These are phyloP conservation scores for Xylariaceae sp. DNA, from an alignment of 2,329 filamentous ascomycete species.

Conservation along the genomic window DNA sequence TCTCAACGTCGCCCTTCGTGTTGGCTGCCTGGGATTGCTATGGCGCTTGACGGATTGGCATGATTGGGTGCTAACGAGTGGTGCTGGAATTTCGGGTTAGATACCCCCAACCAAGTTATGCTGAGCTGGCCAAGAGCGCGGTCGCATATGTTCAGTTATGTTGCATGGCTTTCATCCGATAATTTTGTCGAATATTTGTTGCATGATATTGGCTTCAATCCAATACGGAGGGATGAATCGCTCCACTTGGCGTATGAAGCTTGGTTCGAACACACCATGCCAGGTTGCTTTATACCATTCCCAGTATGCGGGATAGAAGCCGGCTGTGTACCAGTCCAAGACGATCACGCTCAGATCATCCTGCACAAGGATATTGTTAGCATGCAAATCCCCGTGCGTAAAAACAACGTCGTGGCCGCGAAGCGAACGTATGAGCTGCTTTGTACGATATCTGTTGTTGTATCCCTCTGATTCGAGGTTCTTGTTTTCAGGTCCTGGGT, in stretches of 20 bases:
- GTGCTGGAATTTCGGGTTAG: too few relatives aligned
- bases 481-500: constrained; percentile 1
- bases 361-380: constrained; percentile 9
- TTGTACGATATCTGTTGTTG: constrained; percentile 1
- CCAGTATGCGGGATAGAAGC: constrained; percentile 14
- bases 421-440: constrained; percentile 11
- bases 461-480: constrained; percentile 7
- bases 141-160: too few relatives aligned
- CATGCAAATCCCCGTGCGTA: constrained; percentile 13
- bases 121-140: too few relatives aligned
- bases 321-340: constrained; percentile 11
- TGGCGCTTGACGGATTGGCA: too few relatives aligned
- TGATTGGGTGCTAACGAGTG: too few relatives aligned
- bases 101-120: too few relatives aligned
- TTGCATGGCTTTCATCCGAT: neutral
- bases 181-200: constrained; percentile 7
- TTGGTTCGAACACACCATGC: constrained; percentile 12
- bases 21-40: too few relatives aligned
- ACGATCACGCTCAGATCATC: constrained; percentile 11
- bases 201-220: constrained; percentile 16
- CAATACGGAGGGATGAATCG: constrained; percentile 15
- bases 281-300: constrained; percentile 16
- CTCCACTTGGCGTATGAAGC: constrained; percentile 15
- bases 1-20: too few relatives aligned
- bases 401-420: constrained; percentile 12